A percentile compares a stretch with the other conserved stretches of the same genome.
phyloP scores from a whole-genome alignment of 2,329 filamentous ascomycete species.

The Nectriaceae sp. region DNA sequence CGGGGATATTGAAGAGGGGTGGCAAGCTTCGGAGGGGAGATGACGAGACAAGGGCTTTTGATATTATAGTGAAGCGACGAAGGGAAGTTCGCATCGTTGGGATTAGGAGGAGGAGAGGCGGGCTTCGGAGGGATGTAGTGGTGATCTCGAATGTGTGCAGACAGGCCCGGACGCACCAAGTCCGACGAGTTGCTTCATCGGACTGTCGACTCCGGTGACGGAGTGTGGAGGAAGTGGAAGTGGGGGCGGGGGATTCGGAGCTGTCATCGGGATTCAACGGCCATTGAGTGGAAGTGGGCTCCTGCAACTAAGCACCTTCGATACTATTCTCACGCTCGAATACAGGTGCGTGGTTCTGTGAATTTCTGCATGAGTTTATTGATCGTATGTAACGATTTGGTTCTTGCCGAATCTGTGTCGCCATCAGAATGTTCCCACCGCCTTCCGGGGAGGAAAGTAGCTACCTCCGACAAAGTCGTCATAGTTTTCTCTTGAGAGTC shows the following conservation, averaged over 20 bases:
- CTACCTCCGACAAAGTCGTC: no score
- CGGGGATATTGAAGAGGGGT: slow-evolving; percentile 18
- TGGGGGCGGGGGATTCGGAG: not conserved
- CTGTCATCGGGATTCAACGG: slow-evolving; percentile 2
- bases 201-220: not conserved
- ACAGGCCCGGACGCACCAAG: no score
- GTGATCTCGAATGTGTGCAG: not conserved
- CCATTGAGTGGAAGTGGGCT: slow-evolving; percentile 3
- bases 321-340: no score
- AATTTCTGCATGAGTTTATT: no score
- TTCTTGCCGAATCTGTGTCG: no score
- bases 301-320: no score
- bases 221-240: not conserved
- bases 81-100: slow-evolving; percentile 23
- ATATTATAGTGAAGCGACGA: slow-evolving; percentile 9
- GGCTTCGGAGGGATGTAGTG: slow-evolving; percentile 7
- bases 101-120: slow-evolving; percentile 4
- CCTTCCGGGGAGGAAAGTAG: no score
- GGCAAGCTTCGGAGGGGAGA: slow-evolving; percentile 11
- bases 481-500: no score
- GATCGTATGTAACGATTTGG: no score
- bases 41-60: slow-evolving; percentile 12
- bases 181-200: no score
- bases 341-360: no score
- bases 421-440: no score